Conservation (phyloP, 2,329 filamentous ascomycete genomes). For the Xylaria sp. region DNA sequence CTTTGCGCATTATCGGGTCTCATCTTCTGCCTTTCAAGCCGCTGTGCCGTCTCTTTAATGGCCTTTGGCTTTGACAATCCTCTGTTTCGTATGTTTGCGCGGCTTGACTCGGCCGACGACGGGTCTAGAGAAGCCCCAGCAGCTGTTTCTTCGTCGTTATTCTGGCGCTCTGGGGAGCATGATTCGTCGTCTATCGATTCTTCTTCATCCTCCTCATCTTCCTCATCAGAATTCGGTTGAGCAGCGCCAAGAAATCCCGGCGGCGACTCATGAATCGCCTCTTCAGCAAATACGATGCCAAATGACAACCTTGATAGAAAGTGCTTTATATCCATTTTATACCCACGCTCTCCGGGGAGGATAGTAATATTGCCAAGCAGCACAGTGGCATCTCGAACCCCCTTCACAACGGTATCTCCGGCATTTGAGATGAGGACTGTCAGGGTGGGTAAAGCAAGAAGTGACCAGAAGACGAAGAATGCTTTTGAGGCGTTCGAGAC, state of each 20-base stretch:
- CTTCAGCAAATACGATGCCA: conserved; percentile 55
- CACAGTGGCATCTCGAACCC: conserved; percentile 65
- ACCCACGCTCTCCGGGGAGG: conserved; percentile 64
- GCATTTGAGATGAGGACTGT: conserved; percentile 87
- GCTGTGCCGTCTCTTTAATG: neutral
- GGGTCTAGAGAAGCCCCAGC: neutral
- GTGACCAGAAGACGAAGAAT: conserved; percentile 93
- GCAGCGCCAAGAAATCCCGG: conserved; percentile 56
- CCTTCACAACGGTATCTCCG: conserved; percentile 81
- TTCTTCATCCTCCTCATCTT: conserved; percentile 29
- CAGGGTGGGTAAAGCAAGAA: conserved; percentile 87
- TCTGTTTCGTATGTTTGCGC: neutral
- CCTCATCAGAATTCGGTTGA: conserved; percentile 40
- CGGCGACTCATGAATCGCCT: conserved; percentile 51
- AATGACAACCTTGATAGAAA: conserved; percentile 55
- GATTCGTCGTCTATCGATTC: conserved; percentile 46
- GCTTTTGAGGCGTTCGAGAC: conserved; percentile 80
- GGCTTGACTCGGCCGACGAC: neutral
- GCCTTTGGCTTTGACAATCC: neutral
- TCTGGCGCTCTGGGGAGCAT: conserved; percentile 32
- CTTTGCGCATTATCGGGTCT: conserved; percentile 34
- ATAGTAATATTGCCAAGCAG: conserved; percentile 69
- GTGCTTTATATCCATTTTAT: conserved; percentile 58
- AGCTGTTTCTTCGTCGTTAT: neutral
- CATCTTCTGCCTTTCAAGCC: neutral